Evolutionary conservation across 2,329 filamentous ascomycete genomes (phyloP).

Genomic region (Pseudogymnoascus sp.): DNA sequence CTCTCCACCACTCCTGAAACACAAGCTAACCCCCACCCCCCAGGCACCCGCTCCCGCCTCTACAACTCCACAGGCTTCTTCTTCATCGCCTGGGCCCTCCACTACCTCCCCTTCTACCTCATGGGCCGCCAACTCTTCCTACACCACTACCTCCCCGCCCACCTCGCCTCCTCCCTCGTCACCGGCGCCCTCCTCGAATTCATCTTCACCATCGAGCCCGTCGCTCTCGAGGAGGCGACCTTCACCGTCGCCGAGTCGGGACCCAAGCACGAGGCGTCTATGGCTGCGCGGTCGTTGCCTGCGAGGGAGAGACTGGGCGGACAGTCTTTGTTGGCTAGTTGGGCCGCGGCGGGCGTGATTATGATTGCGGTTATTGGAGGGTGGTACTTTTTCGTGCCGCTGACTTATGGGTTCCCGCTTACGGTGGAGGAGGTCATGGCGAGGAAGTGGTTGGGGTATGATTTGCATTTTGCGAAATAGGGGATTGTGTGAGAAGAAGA

Average conservation of each 20-base stretch:
- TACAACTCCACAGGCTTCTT: slow-evolving; percentile 99
- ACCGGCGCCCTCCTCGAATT: slow-evolving; percentile 90
- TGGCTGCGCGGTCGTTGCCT: slow-evolving; percentile 51
- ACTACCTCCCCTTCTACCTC: slow-evolving; percentile 95
- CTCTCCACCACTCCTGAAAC: too few relatives aligned
- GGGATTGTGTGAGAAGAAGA: too few relatives aligned
- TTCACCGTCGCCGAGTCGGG: slow-evolving; percentile 36
- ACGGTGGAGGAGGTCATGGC: slow-evolving; percentile 67
- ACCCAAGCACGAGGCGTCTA: slow-evolving; percentile 41
- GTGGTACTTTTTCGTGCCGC: slow-evolving; percentile 88
- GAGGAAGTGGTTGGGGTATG: slow-evolving; percentile 94
- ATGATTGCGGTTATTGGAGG: slow-evolving; percentile 60
- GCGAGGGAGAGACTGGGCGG: slow-evolving; percentile 73
- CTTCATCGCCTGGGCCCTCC: slow-evolving; percentile 94
- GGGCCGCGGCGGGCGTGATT: slow-evolving; percentile 69
- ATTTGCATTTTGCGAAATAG: slow-evolving; percentile 96
- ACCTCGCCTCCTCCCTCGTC: slow-evolving; percentile 83
- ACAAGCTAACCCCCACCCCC: slow-evolving; percentile 4
- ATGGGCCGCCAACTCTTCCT: slow-evolving; percentile 98
- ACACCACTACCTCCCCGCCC: slow-evolving; percentile 93
- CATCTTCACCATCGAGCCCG: slow-evolving; percentile 83
- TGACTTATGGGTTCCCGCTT: slow-evolving; percentile 92
- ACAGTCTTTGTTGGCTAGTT: slow-evolving; percentile 68
- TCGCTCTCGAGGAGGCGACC: slow-evolving; percentile 45
- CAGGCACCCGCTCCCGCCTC: slow-evolving; percentile 81